Evolutionary conservation across 345 rosid species (phyloP).

Genomic region (Reutealis trisperma): DNA sequence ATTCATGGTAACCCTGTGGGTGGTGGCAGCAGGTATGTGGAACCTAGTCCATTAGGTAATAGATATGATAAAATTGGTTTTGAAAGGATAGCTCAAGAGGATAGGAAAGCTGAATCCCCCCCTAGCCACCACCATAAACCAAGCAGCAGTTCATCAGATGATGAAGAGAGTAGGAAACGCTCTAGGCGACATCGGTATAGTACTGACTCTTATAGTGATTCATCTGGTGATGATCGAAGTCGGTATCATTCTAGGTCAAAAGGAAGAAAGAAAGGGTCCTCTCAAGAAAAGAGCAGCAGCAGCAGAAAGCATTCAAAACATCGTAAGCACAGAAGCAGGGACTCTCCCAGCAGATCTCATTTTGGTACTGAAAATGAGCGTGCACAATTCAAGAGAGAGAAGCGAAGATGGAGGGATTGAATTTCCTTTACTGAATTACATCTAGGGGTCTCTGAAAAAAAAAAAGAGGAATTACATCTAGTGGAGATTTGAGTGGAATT

Average conservation of each 20-base stretch:
- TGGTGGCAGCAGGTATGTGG: constrained; percentile 20
- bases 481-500: too few species aligned
- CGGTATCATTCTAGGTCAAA: constrained; percentile 56
- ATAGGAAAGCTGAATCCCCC: constrained; percentile 39
- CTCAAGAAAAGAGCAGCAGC: constrained; percentile 59
- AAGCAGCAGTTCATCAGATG: constrained; percentile 53
- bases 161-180: constrained; percentile 54
- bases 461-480: background rate
- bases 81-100: constrained; percentile 26
- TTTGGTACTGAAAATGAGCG: constrained; percentile 37
- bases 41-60: constrained; percentile 24
- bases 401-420: constrained; percentile 46
- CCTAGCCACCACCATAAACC: constrained; percentile 17
- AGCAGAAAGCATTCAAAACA: constrained; percentile 66
- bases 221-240: constrained; percentile 47
- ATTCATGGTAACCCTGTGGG: constrained; percentile 10
- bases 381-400: constrained; percentile 46
- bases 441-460: too few species aligned
- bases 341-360: constrained; percentile 44
- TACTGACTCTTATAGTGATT: constrained; percentile 59
- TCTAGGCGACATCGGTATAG: constrained; percentile 41
- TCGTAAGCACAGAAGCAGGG: constrained; percentile 43
- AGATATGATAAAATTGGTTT: constrained; percentile 17
- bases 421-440: too few species aligned
- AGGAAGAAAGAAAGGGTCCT: constrained; percentile 51